Evolutionary conservation across 768 basidiomycete species (phyloP).

Genomic region (Russula virescens): DNA sequence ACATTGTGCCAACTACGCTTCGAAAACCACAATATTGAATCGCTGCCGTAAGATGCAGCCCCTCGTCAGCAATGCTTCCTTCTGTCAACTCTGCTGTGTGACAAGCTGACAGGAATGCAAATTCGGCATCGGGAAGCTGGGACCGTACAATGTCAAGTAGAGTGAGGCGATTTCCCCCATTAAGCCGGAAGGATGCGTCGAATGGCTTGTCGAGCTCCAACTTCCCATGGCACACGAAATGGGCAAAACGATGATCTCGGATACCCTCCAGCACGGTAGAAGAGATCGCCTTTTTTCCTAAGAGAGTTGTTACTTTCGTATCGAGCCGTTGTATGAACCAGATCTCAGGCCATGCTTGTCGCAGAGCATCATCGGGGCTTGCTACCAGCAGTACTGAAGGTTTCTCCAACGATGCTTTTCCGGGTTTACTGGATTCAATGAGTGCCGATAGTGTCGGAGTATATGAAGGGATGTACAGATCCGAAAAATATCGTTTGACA

Average conservation of each 20-base stretch:
- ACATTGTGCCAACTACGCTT: constrained; percentile 3
- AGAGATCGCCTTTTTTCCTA: too few species aligned
- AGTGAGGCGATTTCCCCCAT: neutral
- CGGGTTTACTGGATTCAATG: too few species aligned
- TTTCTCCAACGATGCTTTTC: too few species aligned
- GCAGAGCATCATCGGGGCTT: too few species aligned
- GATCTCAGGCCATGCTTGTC: too few species aligned
- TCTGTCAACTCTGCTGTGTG: neutral
- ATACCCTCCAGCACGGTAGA: neutral
- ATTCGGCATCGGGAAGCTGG: too few species aligned
- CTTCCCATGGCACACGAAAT: constrained; percentile 4
- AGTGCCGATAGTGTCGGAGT: neutral
- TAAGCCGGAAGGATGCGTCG: constrained; percentile 1
- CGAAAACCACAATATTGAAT: constrained; percentile 15
- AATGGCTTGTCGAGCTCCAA: neutral
- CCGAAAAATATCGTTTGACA: neutral
- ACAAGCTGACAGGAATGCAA: too few species aligned
- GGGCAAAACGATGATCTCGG: neutral
- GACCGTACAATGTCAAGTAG: too few species aligned
- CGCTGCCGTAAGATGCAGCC: constrained; percentile 15
- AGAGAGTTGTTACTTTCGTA: too few species aligned
- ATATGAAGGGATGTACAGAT: constrained; percentile 5
- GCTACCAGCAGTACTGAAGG: too few species aligned
- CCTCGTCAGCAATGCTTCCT: constrained; percentile 3
- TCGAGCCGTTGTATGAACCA: too few species aligned